Evolutionary conservation across 2,329 filamentous ascomycete species (phyloP).

Genomic region (Pseudogymnoascus sp.): DNA sequence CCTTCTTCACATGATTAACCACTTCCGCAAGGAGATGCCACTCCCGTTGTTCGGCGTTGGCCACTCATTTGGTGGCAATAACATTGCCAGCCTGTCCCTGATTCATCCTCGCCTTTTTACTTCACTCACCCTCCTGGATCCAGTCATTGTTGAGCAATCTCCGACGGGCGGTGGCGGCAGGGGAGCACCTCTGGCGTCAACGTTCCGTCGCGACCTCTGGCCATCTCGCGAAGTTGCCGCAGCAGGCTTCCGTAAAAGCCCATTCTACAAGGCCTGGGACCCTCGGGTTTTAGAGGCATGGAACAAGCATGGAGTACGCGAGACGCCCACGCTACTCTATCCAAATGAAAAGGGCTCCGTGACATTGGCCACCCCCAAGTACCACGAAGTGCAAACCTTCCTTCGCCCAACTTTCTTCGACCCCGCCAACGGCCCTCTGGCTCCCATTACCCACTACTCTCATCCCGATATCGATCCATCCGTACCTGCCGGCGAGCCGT

Average conservation of each 20-base stretch:
- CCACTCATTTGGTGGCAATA: constrained; percentile 78
- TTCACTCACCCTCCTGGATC: constrained; percentile 71
- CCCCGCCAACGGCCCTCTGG: constrained; percentile 25
- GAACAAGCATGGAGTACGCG: constrained; percentile 66
- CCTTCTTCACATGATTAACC: constrained; percentile 75
- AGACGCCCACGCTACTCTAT: constrained; percentile 55
- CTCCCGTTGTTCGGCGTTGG: constrained; percentile 73
- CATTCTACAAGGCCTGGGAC: constrained; percentile 80
- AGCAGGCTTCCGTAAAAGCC: constrained; percentile 54
- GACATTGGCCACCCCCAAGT: constrained; percentile 72
- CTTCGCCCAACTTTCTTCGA: constrained; percentile 47
- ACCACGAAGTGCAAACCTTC: constrained; percentile 80
- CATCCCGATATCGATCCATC: constrained; percentile 27
- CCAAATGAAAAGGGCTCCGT: constrained; percentile 42
- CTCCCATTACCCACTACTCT: constrained; percentile 32
- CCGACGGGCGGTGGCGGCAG: constrained; percentile 33
- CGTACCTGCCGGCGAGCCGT: constrained; percentile 33
- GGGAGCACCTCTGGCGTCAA: constrained; percentile 51
- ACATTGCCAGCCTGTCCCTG: constrained; percentile 62
- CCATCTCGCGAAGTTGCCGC: constrained; percentile 63
- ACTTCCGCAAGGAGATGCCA: constrained; percentile 69
- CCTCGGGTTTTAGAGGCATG: constrained; percentile 66
- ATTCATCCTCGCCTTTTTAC: constrained; percentile 75
- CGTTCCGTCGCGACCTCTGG: constrained; percentile 72
- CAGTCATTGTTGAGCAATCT: constrained; percentile 55